These are phyloP conservation scores for Taxillus chinensis DNA, from an alignment of 164 flowering plant species.

Conservation along the genomic window DNA sequence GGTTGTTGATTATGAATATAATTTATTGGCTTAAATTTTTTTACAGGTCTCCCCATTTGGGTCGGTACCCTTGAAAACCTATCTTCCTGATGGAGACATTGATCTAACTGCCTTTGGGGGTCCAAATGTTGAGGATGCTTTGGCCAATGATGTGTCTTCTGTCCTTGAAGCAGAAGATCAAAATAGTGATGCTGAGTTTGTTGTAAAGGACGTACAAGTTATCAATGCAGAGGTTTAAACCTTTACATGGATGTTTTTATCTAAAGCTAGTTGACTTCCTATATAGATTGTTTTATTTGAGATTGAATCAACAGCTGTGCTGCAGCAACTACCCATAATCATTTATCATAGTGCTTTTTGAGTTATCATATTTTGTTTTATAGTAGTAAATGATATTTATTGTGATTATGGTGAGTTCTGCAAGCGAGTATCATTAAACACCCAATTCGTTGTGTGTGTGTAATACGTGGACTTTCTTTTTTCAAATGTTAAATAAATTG, in stretches of 20 bases:
- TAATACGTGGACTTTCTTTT: too few species aligned
- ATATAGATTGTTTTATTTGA: not conserved
- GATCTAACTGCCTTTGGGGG: slow-evolving; percentile 70
- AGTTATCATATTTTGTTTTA: too few species aligned
- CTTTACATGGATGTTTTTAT: not conserved
- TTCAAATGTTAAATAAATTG: too few species aligned
- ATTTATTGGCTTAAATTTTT: not conserved
- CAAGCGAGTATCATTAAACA: too few species aligned
- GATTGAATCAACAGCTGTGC: too few species aligned
- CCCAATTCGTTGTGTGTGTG: too few species aligned
- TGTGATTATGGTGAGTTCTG: too few species aligned
- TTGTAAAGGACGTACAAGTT: slow-evolving; percentile 72
- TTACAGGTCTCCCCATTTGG: slow-evolving; percentile 82
- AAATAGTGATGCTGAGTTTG: slow-evolving; percentile 47
- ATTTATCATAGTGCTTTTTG: too few species aligned
- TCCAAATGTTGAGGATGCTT: slow-evolving; percentile 42
- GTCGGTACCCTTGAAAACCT: slow-evolving; percentile 87
- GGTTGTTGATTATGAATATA: too few species aligned
- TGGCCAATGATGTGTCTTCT: slow-evolving; percentile 43
- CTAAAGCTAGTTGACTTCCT: not conserved
- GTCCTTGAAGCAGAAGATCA: slow-evolving; percentile 64
- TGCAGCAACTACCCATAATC: too few species aligned
- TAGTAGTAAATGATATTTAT: too few species aligned
- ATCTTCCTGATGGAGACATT: slow-evolving; percentile 98
- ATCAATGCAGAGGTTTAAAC: slow-evolving; percentile 76